Percentiles rank a stretch among this genome's conserved stretches.
phyloP scores from a whole-genome alignment of 306 rosid genomes.

The Vigna angularis region DNA sequence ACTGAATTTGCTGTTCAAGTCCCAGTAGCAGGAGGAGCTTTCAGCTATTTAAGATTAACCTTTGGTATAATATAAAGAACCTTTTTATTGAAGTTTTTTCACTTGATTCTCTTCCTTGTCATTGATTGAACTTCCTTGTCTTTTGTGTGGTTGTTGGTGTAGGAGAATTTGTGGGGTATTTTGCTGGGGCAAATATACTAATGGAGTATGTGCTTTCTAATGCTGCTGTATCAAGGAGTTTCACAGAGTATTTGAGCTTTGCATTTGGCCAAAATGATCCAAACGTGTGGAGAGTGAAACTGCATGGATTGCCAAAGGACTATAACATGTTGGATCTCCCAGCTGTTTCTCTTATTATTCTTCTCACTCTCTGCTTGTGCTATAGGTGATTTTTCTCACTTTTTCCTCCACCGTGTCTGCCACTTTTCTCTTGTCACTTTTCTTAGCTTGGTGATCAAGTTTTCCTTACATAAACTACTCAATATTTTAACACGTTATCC shows the following conservation, averaged over 20 bases:
- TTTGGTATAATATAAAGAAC: slow-evolving; percentile 67
- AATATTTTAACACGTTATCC: slow-evolving; percentile 25
- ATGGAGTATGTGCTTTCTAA: slow-evolving; percentile 96
- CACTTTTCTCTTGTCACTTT: not conserved
- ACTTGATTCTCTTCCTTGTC: not conserved
- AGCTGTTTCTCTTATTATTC: slow-evolving; percentile 83
- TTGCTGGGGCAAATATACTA: slow-evolving; percentile 92
- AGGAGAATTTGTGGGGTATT: slow-evolving; percentile 94
- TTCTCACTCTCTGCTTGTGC: slow-evolving; percentile 89
- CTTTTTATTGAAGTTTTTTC: not conserved
- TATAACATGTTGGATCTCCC: slow-evolving; percentile 85
- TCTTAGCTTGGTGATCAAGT: slow-evolving; percentile 4
- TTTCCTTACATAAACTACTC: slow-evolving; percentile 12
- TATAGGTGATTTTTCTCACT: slow-evolving; percentile 59
- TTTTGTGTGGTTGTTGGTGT: slow-evolving; percentile 37
- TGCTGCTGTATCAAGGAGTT: slow-evolving; percentile 87
- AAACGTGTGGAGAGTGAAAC: slow-evolving; percentile 77
- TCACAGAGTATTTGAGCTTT: slow-evolving; percentile 72
- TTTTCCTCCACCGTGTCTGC: not conserved
- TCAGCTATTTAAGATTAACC: slow-evolving; percentile 85
- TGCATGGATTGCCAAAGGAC: slow-evolving; percentile 66
- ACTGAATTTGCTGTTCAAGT: slow-evolving; percentile 92
- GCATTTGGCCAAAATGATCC: slow-evolving; percentile 70
- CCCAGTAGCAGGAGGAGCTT: slow-evolving; percentile 98
- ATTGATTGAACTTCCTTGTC: not conserved